Conservation (phyloP, 768 basidiomycete genomes). For the Boletus tomentosulus region DNA sequence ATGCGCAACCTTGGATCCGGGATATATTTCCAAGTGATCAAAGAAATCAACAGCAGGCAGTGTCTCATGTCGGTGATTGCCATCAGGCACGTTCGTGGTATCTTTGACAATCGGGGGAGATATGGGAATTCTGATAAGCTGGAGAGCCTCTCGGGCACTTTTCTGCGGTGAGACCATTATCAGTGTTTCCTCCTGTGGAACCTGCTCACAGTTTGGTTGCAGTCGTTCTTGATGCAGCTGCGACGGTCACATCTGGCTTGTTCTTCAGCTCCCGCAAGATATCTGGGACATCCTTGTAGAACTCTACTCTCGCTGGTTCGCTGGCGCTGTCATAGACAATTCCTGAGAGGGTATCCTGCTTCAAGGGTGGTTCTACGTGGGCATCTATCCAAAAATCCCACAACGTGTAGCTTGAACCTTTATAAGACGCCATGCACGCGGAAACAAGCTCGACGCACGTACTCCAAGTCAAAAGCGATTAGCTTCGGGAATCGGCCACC, state of each 20-base stretch:
- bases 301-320: conserved; percentile 41
- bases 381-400: conserved; percentile 89
- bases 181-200: neutral
- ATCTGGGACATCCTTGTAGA: conserved; percentile 73
- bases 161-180: neutral
- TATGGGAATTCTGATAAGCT: conserved; percentile 49
- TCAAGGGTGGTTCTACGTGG: conserved; percentile 60
- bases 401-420: conserved; percentile 61
- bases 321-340: conserved; percentile 22
- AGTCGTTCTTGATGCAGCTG: conserved; percentile 70
- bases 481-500: conserved; percentile 49
- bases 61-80: conserved; percentile 19
- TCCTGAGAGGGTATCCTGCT: conserved; percentile 33
- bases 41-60: conserved; percentile 58
- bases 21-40: conserved; percentile 72
- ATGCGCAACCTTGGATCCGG: conserved; percentile 77
- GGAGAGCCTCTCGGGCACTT: conserved; percentile 77
- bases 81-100: neutral
- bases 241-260: conserved; percentile 47
- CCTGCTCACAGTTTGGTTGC: conserved; percentile 61
- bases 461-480: conserved; percentile 84
- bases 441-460: conserved; percentile 20
- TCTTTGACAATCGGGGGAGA: conserved; percentile 33
- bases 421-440: neutral
- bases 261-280: conserved; percentile 59